Evolutionary conservation across 345 rosid species (phyloP).

Genomic region (Hevea brasiliensis): DNA sequence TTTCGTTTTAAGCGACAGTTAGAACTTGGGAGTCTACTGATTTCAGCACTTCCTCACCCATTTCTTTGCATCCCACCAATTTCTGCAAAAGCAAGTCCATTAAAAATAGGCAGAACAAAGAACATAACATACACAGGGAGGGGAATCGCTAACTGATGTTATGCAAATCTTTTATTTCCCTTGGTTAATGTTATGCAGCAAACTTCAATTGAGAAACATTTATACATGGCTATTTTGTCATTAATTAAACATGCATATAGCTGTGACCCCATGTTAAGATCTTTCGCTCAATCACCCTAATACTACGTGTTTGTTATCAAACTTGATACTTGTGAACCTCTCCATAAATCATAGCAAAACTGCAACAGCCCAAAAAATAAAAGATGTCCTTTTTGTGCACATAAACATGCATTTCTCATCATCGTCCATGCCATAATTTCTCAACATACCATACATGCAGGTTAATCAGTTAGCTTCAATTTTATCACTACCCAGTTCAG

Average conservation of each 20-base stretch:
- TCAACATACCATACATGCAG: not conserved
- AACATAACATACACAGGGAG: too few species aligned
- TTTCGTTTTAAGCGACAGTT: slow-evolving; percentile 30
- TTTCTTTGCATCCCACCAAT: slow-evolving; percentile 86
- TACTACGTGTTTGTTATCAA: not conserved
- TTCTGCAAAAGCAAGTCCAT: slow-evolving; percentile 43
- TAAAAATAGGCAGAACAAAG: too few species aligned
- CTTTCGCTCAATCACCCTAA: not conserved
- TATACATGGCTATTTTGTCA: too few species aligned
- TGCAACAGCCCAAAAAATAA: not conserved
- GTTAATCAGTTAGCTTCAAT: not conserved
- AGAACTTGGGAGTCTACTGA: slow-evolving; percentile 56
- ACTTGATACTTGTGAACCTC: not conserved
- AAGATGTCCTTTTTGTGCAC: not conserved
- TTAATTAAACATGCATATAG: too few species aligned
- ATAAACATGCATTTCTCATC: not conserved
- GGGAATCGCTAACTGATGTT: too few species aligned
- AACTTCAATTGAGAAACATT: too few species aligned
- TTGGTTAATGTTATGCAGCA: too few species aligned
- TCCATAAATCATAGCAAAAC: not conserved
- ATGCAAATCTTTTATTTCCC: too few species aligned
- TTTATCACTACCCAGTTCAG: not conserved
- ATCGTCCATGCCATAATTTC: not conserved
- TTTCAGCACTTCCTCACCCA: slow-evolving; percentile 89
- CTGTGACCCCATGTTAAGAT: not conserved